Conservation (phyloP, 345 rosid genomes). For the Durio zibethinus region DNA sequence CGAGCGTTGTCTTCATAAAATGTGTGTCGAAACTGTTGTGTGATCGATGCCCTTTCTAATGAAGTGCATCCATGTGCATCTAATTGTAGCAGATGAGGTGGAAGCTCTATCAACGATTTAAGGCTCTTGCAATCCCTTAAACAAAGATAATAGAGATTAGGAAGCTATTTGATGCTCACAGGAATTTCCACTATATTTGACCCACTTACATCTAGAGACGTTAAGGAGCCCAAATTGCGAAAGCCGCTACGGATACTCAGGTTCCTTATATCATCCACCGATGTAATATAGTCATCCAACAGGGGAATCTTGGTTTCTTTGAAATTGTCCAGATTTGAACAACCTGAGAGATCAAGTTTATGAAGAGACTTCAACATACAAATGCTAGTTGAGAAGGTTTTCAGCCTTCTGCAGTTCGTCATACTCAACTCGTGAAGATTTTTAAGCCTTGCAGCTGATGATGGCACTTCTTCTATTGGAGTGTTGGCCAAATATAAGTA, state of each 20-base stretch:
- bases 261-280: too few species aligned
- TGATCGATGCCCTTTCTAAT: neutral
- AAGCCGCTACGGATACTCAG: neutral
- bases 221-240: neutral
- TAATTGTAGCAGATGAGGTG: neutral
- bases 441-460: neutral
- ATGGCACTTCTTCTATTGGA: constrained; percentile 12
- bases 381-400: neutral
- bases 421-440: neutral
- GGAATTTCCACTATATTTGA: neutral
- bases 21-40: neutral
- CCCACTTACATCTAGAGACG: neutral
- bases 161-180: neutral
- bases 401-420: neutral
- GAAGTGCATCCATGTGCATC: neutral
- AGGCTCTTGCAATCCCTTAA: neutral
- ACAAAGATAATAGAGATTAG: neutral
- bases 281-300: too few species aligned
- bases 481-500: neutral
- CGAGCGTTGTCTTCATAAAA: neutral
- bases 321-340: neutral
- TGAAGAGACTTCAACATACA: neutral
- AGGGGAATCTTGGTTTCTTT: too few species aligned
- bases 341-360: neutral
- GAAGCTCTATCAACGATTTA: neutral